Evolutionary conservation across 352 stramenopile species (phyloP).

Genomic region (Globisporangium echinulatum): DNA sequence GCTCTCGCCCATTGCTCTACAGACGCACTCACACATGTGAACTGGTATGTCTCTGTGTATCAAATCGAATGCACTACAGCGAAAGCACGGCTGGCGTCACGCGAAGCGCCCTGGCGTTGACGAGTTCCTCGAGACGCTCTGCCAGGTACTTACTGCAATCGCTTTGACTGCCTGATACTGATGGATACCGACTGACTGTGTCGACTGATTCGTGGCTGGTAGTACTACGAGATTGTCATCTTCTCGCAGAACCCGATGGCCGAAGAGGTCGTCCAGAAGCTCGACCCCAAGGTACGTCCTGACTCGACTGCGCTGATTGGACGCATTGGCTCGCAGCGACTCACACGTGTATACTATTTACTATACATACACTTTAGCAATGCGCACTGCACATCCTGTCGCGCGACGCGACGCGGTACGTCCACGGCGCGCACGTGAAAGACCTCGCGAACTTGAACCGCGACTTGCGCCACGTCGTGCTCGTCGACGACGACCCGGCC

Average conservation of each 20-base stretch:
- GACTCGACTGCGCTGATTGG: not conserved
- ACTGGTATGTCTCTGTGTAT: conserved; percentile 1
- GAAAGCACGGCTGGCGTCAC: conserved; percentile 85
- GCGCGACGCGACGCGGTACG: conserved; percentile 75
- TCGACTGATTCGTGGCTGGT: not conserved
- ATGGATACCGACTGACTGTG: not conserved
- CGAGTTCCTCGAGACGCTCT: conserved; percentile 80
- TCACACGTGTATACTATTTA: not conserved
- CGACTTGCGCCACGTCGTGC: conserved; percentile 72
- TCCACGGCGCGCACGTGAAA: conserved; percentile 81
- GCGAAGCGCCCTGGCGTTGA: conserved; percentile 82
- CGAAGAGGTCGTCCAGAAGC: conserved; percentile 73
- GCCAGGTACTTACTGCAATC: conserved; percentile 26
- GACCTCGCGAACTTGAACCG: conserved; percentile 78
- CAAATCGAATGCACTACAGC: conserved; percentile 18
- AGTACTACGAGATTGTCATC: conserved; percentile 87
- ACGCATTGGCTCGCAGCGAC: too few relatives aligned
- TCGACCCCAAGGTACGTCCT: conserved; percentile 61
- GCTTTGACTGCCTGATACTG: not conserved
- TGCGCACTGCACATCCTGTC: conserved; percentile 78
- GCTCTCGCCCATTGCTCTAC: too few relatives aligned
- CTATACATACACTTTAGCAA: conserved; percentile 21
- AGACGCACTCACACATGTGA: not conserved
- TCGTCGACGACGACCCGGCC: conserved; percentile 76
- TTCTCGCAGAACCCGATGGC: conserved; percentile 83